Evolutionary conservation across 2,329 filamentous ascomycete genomes (phyloP).

Genomic region (Fusarium kyushuense): DNA sequence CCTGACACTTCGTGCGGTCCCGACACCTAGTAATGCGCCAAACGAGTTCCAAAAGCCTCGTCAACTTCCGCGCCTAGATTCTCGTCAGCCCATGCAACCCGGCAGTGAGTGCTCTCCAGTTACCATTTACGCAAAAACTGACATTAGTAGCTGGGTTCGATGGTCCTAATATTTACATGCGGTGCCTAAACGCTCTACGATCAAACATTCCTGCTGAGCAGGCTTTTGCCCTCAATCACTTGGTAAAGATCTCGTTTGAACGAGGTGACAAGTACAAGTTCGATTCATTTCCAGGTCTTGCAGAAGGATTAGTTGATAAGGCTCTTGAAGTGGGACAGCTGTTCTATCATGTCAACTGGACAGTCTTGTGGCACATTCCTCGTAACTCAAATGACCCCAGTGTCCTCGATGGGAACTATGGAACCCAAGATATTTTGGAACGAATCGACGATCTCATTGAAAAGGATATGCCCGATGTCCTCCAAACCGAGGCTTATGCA

Average conservation of each 20-base stretch:
- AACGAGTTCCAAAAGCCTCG: conserved; percentile 66
- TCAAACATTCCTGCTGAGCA: conserved; percentile 85
- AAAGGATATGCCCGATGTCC: conserved; percentile 72
- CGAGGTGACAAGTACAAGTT: conserved; percentile 96
- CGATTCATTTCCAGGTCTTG: conserved; percentile 88
- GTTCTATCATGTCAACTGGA: conserved; percentile 87
- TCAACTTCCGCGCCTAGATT: conserved; percentile 58
- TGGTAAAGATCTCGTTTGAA: conserved; percentile 96
- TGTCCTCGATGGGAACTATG: conserved; percentile 58
- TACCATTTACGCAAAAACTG: conserved; percentile 10
- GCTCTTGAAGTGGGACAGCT: conserved; percentile 81
- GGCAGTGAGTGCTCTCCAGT: conserved; percentile 64
- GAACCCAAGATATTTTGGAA: conserved; percentile 69
- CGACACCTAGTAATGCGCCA: conserved; percentile 80
- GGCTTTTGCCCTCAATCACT: conserved; percentile 90
- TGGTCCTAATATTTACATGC: conserved; percentile 90
- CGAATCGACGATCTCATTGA: conserved; percentile 74
- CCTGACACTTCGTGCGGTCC: conserved; percentile 77
- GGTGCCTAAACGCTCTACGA: conserved; percentile 84
- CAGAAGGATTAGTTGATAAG: conserved; percentile 89
- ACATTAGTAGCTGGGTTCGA: conserved; percentile 67
- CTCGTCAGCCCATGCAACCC: conserved; percentile 65
- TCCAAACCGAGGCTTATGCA: conserved; percentile 78
- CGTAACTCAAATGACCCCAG: conserved; percentile 66
- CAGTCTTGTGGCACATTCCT: conserved; percentile 73